Base-by-base conservation (phyloP, 2,329 filamentous ascomycete genomes). In the Ascochyta fabae region DNA sequence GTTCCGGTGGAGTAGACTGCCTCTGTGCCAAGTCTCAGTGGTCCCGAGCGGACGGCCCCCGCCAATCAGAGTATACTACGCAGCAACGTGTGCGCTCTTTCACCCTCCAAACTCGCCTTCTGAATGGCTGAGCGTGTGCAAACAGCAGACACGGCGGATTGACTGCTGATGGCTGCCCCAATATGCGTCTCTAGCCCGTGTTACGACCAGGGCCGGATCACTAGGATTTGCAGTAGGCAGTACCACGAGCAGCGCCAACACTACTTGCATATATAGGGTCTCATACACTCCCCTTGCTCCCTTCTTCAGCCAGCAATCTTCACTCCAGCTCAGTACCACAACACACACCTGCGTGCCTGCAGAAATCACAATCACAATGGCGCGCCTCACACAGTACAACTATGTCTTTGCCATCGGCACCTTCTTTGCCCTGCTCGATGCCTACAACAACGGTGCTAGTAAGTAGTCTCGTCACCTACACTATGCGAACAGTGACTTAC, bases 401-500 rank as follows among this genome's bases (percentile, higher is more conserved):
- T 91, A 91, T 74, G 75, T 91, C 70, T 91, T 91, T 73, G 88
- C 80, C 79, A 87, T 91, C 65, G 88, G 88, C 85, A 91, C 88
- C 24, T 78, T 87, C 67, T 91, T 91, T 82, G 88, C 88, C 78
- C 76, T 91, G 75, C 85, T 91, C 44, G 88, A 91, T 77, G 88
- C 88, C 58, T 91, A 81, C 83, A 91, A 91, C 83, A 91, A 90
- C 74, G 88, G 88, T 74, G 88, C 88, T 67, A 91, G 88, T 90
- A 78, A 77, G 86, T 84, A 26, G 7, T 45, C 41, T 15, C 44
- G 6, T 24, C 8, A 27, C 16, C 5, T 6, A 2, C 27, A 10
- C 10, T 19, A 38, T 12, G 3, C 4, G 12, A 41, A 9, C 6
- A 27, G 22, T 26, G 33, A 39, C 59, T 67, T 47, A 71, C 53